phyloP scores from a whole-genome alignment of 2,329 filamentous ascomycete genomes.

The Colletotrichum tamarilloi region DNA sequence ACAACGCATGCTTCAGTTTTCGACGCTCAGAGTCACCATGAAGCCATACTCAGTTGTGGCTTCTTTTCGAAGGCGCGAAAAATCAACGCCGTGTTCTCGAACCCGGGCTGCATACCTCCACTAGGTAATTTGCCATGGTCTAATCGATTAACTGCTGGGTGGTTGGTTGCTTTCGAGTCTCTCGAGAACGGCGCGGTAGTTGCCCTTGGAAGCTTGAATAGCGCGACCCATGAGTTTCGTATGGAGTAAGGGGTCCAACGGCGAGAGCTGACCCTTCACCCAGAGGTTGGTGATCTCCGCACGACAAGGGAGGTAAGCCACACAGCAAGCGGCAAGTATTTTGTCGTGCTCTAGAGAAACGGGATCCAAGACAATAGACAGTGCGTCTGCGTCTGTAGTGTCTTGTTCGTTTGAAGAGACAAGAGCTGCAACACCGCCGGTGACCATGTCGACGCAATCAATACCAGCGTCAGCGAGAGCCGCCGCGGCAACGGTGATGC shows the following conservation, averaged over 20 bases:
- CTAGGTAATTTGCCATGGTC: neutral
- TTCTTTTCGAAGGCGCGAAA: neutral
- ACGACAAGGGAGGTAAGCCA: conserved; percentile 86
- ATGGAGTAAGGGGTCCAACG: conserved; percentile 48
- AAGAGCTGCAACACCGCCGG: conserved; percentile 88
- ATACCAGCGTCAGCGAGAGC: conserved; percentile 95
- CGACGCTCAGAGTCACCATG: neutral
- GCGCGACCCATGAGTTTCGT: conserved; percentile 51
- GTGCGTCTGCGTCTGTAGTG: conserved; percentile 2
- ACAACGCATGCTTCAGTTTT: neutral
- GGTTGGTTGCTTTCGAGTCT: conserved; percentile 25
- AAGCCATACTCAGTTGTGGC: neutral
- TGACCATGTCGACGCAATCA: conserved; percentile 91
- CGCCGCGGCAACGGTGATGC: conserved; percentile 92
- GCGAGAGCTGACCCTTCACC: conserved; percentile 79
- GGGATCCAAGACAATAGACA: conserved; percentile 78
- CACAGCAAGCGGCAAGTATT: conserved; percentile 85
- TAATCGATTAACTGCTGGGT: conserved; percentile 3
- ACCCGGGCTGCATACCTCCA: neutral
- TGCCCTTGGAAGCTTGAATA: conserved; percentile 54
- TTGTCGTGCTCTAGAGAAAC: conserved; percentile 82
- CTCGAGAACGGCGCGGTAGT: conserved; percentile 32
- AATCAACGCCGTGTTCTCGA: neutral
- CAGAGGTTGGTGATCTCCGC: conserved; percentile 96
- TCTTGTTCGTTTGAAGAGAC: conserved; percentile 54